Base-by-base conservation (phyloP, 495 filamentous ascomycete genomes). In the Sordaria brevicollis region DNA sequence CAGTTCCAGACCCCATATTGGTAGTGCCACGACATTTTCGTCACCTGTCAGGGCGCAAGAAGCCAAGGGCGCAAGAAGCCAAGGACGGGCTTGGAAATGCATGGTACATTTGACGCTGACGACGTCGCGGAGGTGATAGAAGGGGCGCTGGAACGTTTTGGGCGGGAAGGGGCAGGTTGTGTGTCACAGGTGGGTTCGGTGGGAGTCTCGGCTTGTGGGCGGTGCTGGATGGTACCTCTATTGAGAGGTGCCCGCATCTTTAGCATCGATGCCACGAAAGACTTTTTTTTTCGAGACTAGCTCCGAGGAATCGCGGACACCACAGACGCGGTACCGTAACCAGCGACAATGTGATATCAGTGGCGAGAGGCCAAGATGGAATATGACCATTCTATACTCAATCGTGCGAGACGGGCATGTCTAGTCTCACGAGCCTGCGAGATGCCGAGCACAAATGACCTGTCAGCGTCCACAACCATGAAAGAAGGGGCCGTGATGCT, bases 351-450 rank as follows among this genome's bases (percentile, higher is more conserved):
- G 33, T 31, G 49, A 29, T 25, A n/a, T 62, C 29, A 13, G 5
- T 62, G 5, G 13, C 13, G 25, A 62, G 29, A 11, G n/a, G 17
- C 13, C 88, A 11, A 88, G 85, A 10, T 76, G 78, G 0, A 86
- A 86, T 38, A 85, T 90, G 67, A 85, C 88, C 1, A 91, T 92
- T 49, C 89, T 91, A 73, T 86, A 93, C 76, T 89, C 87, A 1
- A 81, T 85, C 19, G 85, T 93, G 67, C 83, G 89, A 73, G 92
- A 92, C 68, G 88, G 88, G 31, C 89, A 93, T 82, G 85, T 71
- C 70, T 15, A 70, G 74, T 73, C 25, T 62, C 25, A 62, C 49
- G 2, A 33, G 49, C 17, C 25, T 62, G 49, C 49, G 33, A 62
- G 49, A 31, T 62, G 49, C 49, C 49, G 49, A 29, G 25, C 49